phyloP scores from a whole-genome alignment of 192 early-diverging fungal genomes.

The Diversispora eburnea region DNA sequence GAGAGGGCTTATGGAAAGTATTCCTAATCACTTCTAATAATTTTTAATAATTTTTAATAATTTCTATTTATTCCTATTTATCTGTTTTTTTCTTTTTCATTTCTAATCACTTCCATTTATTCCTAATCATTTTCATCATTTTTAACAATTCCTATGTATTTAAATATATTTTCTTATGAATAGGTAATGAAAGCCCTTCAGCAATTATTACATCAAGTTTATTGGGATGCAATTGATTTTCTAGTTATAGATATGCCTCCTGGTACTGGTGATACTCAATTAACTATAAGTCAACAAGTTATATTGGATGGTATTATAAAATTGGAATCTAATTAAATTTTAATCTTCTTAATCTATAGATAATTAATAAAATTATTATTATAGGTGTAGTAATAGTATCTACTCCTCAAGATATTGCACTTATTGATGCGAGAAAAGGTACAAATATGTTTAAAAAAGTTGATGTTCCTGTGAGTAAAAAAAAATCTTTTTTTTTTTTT shows the following conservation, averaged over 20 bases:
- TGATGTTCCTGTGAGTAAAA: constrained; percentile 64
- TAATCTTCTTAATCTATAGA: not conserved
- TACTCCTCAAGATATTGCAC: constrained; percentile 88
- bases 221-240: constrained; percentile 74
- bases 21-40: not conserved
- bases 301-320: constrained; percentile 48
- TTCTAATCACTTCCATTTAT: no score
- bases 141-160: not conserved
- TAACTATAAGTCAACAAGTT: constrained; percentile 80
- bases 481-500: not conserved
- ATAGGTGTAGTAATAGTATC: constrained; percentile 80
- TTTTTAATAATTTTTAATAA: no score
- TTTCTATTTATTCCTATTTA: no score
- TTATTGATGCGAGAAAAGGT: constrained; percentile 76
- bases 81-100: not conserved
- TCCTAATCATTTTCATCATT: not conserved
- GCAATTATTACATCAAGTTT: constrained; percentile 78
- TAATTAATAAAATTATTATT: not conserved
- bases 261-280: constrained; percentile 87
- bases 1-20: constrained; percentile 82
- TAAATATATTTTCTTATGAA: not conserved
- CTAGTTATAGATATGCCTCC: constrained; percentile 90
- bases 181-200: constrained; percentile 87
- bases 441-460: constrained; percentile 82
- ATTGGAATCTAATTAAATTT: not conserved